Evolutionary conservation across 140 eudicot genomes (phyloP).

Genomic region (Anethum foeniculum): DNA sequence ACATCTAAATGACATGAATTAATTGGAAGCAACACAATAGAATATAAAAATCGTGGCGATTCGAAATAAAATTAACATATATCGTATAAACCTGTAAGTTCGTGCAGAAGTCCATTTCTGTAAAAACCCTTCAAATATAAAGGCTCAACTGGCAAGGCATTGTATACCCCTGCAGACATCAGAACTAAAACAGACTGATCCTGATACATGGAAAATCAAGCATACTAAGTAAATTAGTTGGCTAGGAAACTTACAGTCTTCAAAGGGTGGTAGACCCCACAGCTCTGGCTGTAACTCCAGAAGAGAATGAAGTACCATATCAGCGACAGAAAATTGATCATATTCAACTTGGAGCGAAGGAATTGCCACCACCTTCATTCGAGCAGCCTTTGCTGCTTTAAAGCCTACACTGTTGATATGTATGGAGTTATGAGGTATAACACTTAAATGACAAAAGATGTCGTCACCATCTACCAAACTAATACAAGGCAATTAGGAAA

Average conservation of each 20-base stretch:
- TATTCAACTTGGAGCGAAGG: conserved; percentile 17
- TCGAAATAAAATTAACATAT: background rate
- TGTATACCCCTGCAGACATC: conserved; percentile 51
- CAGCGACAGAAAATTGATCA: conserved; percentile 52
- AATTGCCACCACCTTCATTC: no score
- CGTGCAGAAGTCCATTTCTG: conserved; percentile 42
- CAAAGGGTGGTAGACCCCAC: conserved; percentile 74
- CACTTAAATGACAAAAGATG: no score
- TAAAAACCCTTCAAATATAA: conserved; percentile 33
- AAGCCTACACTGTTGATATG: no score
- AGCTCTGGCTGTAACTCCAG: conserved; percentile 63
- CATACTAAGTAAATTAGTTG: conserved; percentile 2
- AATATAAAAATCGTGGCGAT: background rate
- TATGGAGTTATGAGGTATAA: no score
- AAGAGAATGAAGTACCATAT: conserved; percentile 58
- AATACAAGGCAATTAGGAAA: no score
- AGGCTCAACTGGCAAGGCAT: conserved; percentile 67
- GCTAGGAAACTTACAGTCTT: conserved; percentile 42
- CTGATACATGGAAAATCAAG: background rate
- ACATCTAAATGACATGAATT: background rate
- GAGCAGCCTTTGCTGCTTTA: no score
- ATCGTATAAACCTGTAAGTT: conserved; percentile 36
- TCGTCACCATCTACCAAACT: no score
- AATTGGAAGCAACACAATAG: background rate
- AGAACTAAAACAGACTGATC: background rate